phyloP scores from a whole-genome alignment of 179 eudicot species.

The Beta corolliflora region DNA sequence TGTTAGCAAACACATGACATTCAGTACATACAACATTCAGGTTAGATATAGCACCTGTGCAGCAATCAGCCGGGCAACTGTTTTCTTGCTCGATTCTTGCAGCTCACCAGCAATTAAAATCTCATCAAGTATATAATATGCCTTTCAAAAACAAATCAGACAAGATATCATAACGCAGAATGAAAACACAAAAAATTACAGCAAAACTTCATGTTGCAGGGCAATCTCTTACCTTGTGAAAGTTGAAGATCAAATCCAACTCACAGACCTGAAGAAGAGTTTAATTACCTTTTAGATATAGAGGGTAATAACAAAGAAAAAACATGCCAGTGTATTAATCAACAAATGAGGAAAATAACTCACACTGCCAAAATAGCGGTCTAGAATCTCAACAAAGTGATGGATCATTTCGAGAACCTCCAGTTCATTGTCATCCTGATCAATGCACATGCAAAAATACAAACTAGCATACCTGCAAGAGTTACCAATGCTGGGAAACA shows the following conservation, averaged over 20 bases:
- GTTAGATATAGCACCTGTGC: constrained; percentile 56
- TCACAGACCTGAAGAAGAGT: constrained; percentile 73
- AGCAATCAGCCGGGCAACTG: constrained; percentile 81
- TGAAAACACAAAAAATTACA: background rate
- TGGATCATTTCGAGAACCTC: constrained; percentile 93
- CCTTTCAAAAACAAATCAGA: constrained; percentile 48
- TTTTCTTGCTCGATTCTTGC: constrained; percentile 95
- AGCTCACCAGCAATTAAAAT: constrained; percentile 90
- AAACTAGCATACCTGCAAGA: constrained; percentile 86
- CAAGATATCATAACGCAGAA: background rate
- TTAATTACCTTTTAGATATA: background rate
- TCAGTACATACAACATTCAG: background rate
- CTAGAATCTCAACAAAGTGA: constrained; percentile 92
- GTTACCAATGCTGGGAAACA: background rate
- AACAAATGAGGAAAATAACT: constrained; percentile 33
- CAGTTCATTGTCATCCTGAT: constrained; percentile 90
- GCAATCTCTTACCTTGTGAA: constrained; percentile 69
- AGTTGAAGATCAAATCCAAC: constrained; percentile 91
- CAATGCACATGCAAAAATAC: constrained; percentile 96
- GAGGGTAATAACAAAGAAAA: background rate
- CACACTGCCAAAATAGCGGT: constrained; percentile 97
- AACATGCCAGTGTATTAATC: background rate
- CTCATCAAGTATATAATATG: constrained; percentile 91
- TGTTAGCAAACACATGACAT: background rate
- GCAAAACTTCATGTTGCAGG: constrained; percentile 1